phyloP scores from a whole-genome alignment of 2,329 filamentous ascomycete species.

The Cryphonectria japonica region DNA sequence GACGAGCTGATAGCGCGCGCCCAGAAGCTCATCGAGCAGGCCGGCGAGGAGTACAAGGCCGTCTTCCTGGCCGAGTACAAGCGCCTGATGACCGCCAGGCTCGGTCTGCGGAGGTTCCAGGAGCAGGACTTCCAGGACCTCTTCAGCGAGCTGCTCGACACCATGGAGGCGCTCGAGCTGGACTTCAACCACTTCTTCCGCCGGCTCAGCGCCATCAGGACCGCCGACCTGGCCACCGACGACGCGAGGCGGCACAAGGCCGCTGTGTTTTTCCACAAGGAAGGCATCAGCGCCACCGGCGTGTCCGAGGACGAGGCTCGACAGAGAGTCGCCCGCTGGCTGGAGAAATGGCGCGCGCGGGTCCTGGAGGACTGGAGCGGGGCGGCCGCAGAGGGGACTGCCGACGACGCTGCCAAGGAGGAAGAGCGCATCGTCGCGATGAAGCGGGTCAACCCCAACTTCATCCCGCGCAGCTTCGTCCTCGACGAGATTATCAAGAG shows the following conservation, averaged over 20 bases:
- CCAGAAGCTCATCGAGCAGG: constrained; percentile 78
- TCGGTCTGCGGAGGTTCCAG: constrained; percentile 74
- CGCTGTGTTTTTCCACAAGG: constrained; percentile 76
- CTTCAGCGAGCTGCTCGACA: constrained; percentile 82
- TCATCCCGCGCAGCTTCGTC: constrained; percentile 88
- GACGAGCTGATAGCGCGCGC: constrained; percentile 76
- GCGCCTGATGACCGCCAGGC: constrained; percentile 75
- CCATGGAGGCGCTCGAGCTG: constrained; percentile 77
- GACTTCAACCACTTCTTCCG: constrained; percentile 97
- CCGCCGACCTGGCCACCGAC: constrained; percentile 67
- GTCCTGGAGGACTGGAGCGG: constrained; percentile 75
- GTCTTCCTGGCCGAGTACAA: constrained; percentile 92
- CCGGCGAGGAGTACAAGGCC: constrained; percentile 85
- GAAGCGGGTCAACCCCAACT: constrained; percentile 90
- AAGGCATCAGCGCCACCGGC: constrained; percentile 62
- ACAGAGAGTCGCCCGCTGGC: constrained; percentile 74
- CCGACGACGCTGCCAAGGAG: constrained; percentile 48
- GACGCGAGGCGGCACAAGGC: constrained; percentile 68
- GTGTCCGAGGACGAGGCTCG: constrained; percentile 67
- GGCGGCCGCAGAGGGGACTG: constrained; percentile 37
- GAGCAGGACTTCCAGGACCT: constrained; percentile 78
- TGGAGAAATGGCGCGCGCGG: constrained; percentile 75
- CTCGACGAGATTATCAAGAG: constrained; percentile 90
- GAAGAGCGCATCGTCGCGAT: constrained; percentile 70
- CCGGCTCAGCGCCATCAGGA: constrained; percentile 66